Evolutionary conservation across 176 grass and related monocot genomes (phyloP), one percentile per base, ranked within the genome.

Genomic region (Aegilops umbellulata): DNA sequence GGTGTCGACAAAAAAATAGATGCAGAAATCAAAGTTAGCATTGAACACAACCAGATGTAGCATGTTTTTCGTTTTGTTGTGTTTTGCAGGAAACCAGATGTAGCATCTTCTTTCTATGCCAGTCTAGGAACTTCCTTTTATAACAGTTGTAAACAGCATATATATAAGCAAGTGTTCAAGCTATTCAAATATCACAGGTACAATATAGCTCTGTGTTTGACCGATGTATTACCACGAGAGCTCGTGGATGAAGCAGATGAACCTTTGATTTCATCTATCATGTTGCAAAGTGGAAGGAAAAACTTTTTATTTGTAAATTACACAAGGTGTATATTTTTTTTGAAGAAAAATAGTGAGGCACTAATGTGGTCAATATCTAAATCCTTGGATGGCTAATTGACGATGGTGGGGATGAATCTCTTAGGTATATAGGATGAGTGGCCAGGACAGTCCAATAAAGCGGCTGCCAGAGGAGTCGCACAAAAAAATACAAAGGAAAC

Each of bases 391-490:
- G 68, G 67, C 30, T 17, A 68, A 76, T 58, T 77, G 6, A 46
- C 25, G 9, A 32, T 32, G 4, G 31, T 32, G 31, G 31, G 31
- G 31, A 32, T 32, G 31, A 32, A 32, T 32, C 31, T 32, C 31
- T 32, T 32, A 32, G 31, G 31, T 32, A 32, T 32, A 32, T 32
- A 32, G 31, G 31, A 32, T 32, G 31, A 32, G 27, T 15, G 19
- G 57, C 49, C 16, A 83, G 24, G 62, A 88, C 27, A 60, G 30
- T 10, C 51, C 36, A 84, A 68, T 25, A 63, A 84, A 87, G 76
- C 20, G 22, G 55, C n/a, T 38, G 16, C 22, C 13, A 63, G 57
- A 72, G 16, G 49, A 77, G 61, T 81, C 53, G 9, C 24, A 60
- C 77, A 69, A 5, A 77, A 69, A 68, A 29, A 39, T 39, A 85